Percentiles rank a stretch among this genome's conserved stretches.
Evolutionary conservation across 768 basidiomycete species (phyloP).

Genomic region (Suillus ampliporus): DNA sequence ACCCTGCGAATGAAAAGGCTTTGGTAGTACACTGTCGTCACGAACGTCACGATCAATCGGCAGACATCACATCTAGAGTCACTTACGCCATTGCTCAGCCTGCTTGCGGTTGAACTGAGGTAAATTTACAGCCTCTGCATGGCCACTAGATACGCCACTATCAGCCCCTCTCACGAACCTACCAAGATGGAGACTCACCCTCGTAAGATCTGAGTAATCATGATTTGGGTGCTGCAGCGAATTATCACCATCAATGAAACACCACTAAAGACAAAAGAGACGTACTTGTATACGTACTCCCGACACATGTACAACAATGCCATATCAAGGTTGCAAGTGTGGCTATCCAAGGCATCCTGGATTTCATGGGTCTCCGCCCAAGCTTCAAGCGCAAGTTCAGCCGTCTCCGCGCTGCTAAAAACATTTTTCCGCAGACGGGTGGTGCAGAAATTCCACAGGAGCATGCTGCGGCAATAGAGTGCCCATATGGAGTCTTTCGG

Average conservation of each 20-base stretch:
- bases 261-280: slow-evolving; percentile 16
- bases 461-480: slow-evolving; percentile 80
- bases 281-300: slow-evolving; percentile 79
- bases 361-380: slow-evolving; percentile 72
- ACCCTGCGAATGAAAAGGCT: slow-evolving; percentile 67
- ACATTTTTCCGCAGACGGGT: slow-evolving; percentile 52
- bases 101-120: slow-evolving; percentile 73
- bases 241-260: slow-evolving; percentile 11
- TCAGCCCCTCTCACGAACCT: not conserved
- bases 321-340: slow-evolving; percentile 74
- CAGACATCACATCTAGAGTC: not conserved
- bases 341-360: slow-evolving; percentile 68
- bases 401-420: slow-evolving; percentile 55
- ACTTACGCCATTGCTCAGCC: slow-evolving; percentile 82
- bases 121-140: slow-evolving; percentile 51
- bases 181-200: slow-evolving; percentile 49
- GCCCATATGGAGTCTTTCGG: slow-evolving; percentile 85
- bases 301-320: slow-evolving; percentile 67
- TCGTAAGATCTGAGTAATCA: slow-evolving; percentile 65
- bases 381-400: slow-evolving; percentile 63
- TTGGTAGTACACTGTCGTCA: slow-evolving; percentile 65
- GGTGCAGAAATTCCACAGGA: slow-evolving; percentile 75
- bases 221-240: slow-evolving; percentile 61
- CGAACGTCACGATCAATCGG: slow-evolving; percentile 8
- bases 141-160: slow-evolving; percentile 43